Conservation (phyloP, 805 yeast genomes). For the Yarrowia sp. region DNA sequence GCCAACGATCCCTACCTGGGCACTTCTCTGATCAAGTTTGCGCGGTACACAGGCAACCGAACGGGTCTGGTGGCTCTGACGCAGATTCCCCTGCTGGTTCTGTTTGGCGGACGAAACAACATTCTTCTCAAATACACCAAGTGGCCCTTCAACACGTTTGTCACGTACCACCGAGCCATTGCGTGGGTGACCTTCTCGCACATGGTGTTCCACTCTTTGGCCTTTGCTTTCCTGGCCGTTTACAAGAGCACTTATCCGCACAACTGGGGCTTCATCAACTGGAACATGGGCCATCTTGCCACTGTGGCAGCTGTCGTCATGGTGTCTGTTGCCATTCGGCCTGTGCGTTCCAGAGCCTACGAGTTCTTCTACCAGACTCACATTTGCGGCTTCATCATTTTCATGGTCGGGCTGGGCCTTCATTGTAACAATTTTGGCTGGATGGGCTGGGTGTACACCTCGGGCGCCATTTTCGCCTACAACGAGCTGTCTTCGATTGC, state of each 20-base stretch:
- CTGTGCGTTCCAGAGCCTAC: not conserved
- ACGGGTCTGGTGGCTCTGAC: conserved; percentile 24
- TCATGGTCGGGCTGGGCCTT: conserved; percentile 54
- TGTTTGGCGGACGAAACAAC: conserved; percentile 15
- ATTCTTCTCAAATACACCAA: conserved; percentile 5
- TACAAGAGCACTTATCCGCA: conserved; percentile 14
- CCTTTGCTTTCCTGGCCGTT: conserved; percentile 7
- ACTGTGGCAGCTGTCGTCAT: not conserved
- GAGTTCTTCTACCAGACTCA: conserved; percentile 14
- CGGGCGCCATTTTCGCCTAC: conserved; percentile 25
- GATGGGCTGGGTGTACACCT: conserved; percentile 49
- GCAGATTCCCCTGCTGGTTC: not conserved
- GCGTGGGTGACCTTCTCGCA: conserved; percentile 20
- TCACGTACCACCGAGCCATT: conserved; percentile 18
- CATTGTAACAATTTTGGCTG: conserved; percentile 56
- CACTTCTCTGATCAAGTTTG: conserved; percentile 9
- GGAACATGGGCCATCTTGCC: conserved; percentile 23
- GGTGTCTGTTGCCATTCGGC: conserved; percentile 4
- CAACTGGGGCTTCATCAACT: conserved; percentile 20
- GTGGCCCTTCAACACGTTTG: conserved; percentile 17
- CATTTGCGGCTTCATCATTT: conserved; percentile 37
- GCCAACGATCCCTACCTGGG: conserved; percentile 17
- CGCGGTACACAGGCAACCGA: conserved; percentile 12
- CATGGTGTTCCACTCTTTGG: conserved; percentile 1
- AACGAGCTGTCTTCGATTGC: conserved; percentile 6